Evolutionary conservation across 2,329 filamentous ascomycete genomes (phyloP).

Genomic region (Escovopsis weberi): DNA sequence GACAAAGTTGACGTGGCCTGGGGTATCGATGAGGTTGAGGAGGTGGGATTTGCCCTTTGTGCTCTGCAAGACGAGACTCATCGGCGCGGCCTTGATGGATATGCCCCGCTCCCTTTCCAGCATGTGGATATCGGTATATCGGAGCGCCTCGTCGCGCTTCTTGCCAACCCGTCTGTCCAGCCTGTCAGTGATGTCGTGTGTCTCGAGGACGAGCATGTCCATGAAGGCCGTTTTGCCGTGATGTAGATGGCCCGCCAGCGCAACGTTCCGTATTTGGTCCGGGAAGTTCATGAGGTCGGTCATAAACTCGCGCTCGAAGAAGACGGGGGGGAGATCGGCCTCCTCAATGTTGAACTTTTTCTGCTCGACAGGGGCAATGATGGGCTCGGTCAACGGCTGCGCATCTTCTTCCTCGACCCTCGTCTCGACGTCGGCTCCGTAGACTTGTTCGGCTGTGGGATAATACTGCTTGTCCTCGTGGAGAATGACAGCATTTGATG

Average conservation of each 20-base stretch:
- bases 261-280: constrained; percentile 85
- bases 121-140: constrained; percentile 87
- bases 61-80: constrained; percentile 80
- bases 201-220: constrained; percentile 96
- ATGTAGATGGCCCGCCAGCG: constrained; percentile 82
- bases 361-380: constrained; percentile 81
- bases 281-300: constrained; percentile 92
- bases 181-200: constrained; percentile 70
- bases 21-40: constrained; percentile 89
- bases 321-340: constrained; percentile 73
- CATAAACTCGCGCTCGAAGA: constrained; percentile 84
- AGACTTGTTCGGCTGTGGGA: constrained; percentile 91
- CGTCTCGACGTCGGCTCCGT: constrained; percentile 87
- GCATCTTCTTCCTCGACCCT: constrained; percentile 95
- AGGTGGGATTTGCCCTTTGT: constrained; percentile 91
- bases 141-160: constrained; percentile 73
- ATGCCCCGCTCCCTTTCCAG: constrained; percentile 80
- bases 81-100: constrained; percentile 84
- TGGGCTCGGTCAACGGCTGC: constrained; percentile 81
- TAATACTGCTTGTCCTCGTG: constrained; percentile 99
- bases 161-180: constrained; percentile 70
- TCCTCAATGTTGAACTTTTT: constrained; percentile 96
- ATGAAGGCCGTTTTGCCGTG: constrained; percentile 97
- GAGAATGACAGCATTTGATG: constrained; percentile 91
- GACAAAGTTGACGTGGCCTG: constrained; percentile 95